These are phyloP conservation scores for Metarhizium robertsii DNA, from an alignment of 2,329 filamentous ascomycete species.

Conservation along the genomic window DNA sequence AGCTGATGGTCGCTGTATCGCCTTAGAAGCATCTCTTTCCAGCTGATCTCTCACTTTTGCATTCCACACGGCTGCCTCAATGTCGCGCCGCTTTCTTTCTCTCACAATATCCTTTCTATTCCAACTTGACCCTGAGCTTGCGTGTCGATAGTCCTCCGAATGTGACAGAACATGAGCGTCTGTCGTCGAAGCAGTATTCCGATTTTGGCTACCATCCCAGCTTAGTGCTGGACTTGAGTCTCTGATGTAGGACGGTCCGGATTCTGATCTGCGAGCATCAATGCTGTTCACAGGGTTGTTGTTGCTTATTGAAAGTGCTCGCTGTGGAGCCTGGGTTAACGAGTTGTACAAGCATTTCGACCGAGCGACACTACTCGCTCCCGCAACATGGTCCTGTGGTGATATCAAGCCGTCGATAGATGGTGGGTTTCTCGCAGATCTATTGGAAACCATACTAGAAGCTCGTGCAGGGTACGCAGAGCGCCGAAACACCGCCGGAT, in stretches of 20 bases:
- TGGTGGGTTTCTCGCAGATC: slow-evolving; percentile 3
- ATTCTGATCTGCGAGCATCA: background rate
- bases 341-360: background rate
- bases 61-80: slow-evolving; percentile 22
- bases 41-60: slow-evolving; percentile 14
- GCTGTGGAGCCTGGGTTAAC: background rate
- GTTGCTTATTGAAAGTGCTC: background rate
- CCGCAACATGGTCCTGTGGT: slow-evolving; percentile 1
- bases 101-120: slow-evolving; percentile 29
- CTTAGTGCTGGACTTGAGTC: background rate
- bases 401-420: slow-evolving; percentile 15
- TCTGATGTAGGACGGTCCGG: background rate
- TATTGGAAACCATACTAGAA: slow-evolving; percentile 16
- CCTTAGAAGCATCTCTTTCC: background rate
- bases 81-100: slow-evolving; percentile 30
- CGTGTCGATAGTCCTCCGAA: slow-evolving; percentile 8
- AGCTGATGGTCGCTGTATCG: background rate
- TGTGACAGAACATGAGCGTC: slow-evolving; percentile 12
- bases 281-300: background rate
- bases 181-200: background rate
- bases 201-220: background rate
- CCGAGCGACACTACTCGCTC: background rate
- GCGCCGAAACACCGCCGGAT: slow-evolving; percentile 5
- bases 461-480: slow-evolving; percentile 15
- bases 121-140: slow-evolving; percentile 13